Percentiles rank a stretch among this genome's conserved stretches.
Evolutionary conservation across 1,284 basidiomycete species (phyloP).

Genomic region (Moniliophthora roreri): DNA sequence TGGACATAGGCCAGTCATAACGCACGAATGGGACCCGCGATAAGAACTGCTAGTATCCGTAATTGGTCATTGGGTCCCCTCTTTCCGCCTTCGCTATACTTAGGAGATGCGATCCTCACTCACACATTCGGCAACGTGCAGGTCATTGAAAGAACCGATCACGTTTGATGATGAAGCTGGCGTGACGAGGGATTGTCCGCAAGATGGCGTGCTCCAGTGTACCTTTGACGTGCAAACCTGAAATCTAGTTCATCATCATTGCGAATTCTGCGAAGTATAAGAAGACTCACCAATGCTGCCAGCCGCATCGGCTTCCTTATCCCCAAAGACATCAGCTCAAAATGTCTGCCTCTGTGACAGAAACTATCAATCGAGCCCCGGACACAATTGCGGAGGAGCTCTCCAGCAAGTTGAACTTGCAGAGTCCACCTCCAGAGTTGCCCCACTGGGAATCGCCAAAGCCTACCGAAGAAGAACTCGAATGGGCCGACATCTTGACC

Average conservation of each 20-base stretch:
- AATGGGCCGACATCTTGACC: slow-evolving; percentile 38
- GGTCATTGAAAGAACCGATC: too few species aligned
- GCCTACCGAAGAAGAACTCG: slow-evolving; percentile 25
- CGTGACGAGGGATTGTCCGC: not conserved
- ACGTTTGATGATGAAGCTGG: too few species aligned
- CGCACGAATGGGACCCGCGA: too few species aligned
- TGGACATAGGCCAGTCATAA: too few species aligned
- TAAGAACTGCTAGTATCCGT: too few species aligned
- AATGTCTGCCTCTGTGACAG: not conserved
- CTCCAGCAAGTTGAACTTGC: slow-evolving; percentile 1
- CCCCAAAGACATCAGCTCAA: not conserved
- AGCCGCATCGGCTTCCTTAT: not conserved
- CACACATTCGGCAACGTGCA: too few species aligned
- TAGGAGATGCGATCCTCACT: too few species aligned
- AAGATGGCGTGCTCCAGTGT: not conserved
- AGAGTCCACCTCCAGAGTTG: not conserved
- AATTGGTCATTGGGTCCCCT: too few species aligned
- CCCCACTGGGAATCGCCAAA: slow-evolving; percentile 25
- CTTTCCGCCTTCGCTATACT: too few species aligned
- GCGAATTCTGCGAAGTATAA: not conserved
- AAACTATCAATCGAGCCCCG: not conserved
- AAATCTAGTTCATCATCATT: not conserved
- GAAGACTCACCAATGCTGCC: not conserved
- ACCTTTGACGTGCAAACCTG: not conserved
- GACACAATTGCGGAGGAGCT: not conserved